phyloP scores from a whole-genome alignment of 805 yeast species.

The Candida verbasci region DNA sequence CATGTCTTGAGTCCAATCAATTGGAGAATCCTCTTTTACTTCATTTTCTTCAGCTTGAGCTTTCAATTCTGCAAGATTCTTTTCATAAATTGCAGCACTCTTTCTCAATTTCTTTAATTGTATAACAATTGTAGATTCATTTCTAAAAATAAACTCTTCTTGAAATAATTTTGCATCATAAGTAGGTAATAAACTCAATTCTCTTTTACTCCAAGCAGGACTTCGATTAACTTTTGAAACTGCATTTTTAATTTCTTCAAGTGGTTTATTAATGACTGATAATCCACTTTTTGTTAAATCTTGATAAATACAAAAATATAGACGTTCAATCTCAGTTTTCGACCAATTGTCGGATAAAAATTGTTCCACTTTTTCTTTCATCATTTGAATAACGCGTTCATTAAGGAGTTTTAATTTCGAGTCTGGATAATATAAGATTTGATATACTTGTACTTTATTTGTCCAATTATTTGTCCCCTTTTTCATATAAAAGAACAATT shows the following conservation, averaged over 20 bases:
- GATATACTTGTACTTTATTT: background rate
- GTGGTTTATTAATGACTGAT: background rate
- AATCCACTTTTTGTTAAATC: slow-evolving; percentile 1
- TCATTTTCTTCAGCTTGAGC: background rate
- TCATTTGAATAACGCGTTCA: no score
- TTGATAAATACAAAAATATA: slow-evolving; percentile 1
- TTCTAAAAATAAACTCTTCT: background rate
- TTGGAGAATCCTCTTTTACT: background rate
- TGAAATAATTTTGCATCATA: background rate
- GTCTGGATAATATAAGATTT: slow-evolving; percentile 1
- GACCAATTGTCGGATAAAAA: slow-evolving; percentile 1
- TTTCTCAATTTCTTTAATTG: background rate
- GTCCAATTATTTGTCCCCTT: slow-evolving; percentile 1
- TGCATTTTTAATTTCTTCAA: background rate
- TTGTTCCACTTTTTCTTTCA: background rate
- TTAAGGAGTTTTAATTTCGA: background rate
- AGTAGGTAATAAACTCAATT: background rate
- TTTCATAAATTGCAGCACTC: background rate
- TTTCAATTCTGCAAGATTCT: background rate
- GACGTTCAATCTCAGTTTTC: background rate
- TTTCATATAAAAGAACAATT: background rate
- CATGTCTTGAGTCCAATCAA: no score
- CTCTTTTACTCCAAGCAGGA: background rate
- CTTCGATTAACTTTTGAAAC: background rate
- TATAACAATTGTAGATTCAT: background rate